phyloP scores from a whole-genome alignment of 495 filamentous ascomycete genomes.

The Coniosporium apollinis region DNA sequence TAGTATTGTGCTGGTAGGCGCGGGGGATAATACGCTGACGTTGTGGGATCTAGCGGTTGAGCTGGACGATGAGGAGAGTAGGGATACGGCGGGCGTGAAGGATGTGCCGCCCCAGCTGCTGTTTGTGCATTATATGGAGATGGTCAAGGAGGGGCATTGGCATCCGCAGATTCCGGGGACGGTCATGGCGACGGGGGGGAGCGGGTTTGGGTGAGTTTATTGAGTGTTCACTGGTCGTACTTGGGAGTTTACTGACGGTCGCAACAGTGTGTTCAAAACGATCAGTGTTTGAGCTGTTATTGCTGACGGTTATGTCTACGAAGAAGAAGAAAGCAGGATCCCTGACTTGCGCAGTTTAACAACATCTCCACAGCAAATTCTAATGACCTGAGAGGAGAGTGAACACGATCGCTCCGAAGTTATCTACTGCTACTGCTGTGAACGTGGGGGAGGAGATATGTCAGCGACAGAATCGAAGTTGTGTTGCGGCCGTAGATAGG shows the following conservation, averaged over 20 bases:
- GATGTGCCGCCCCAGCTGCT: slow-evolving; percentile 89
- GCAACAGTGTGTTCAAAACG: slow-evolving; percentile 41
- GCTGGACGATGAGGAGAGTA: slow-evolving; percentile 89
- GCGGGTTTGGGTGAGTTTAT: slow-evolving; percentile 51
- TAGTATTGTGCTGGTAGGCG: slow-evolving; percentile 79
- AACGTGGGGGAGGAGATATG: no score
- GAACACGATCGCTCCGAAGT: no score
- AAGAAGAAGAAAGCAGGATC: no score
- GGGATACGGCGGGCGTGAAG: slow-evolving; percentile 66
- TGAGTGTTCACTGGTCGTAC: slow-evolving; percentile 1
- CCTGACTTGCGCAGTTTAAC: no score
- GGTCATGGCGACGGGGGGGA: slow-evolving; percentile 75
- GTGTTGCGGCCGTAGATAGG: no score
- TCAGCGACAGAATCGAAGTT: no score
- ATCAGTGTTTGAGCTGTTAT: no score
- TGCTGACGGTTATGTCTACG: no score
- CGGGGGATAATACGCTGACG: slow-evolving; percentile 85
- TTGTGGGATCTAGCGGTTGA: slow-evolving; percentile 96
- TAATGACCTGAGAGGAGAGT: no score
- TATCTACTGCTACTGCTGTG: no score
- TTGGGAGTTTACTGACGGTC: slow-evolving; percentile 10
- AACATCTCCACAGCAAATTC: no score
- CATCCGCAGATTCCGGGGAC: slow-evolving; percentile 91
- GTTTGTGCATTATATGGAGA: slow-evolving; percentile 91
- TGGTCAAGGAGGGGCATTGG: slow-evolving; percentile 92